phyloP scores from a whole-genome alignment of 371 early-diverging fungal genomes.

The Mycotypha africana region DNA sequence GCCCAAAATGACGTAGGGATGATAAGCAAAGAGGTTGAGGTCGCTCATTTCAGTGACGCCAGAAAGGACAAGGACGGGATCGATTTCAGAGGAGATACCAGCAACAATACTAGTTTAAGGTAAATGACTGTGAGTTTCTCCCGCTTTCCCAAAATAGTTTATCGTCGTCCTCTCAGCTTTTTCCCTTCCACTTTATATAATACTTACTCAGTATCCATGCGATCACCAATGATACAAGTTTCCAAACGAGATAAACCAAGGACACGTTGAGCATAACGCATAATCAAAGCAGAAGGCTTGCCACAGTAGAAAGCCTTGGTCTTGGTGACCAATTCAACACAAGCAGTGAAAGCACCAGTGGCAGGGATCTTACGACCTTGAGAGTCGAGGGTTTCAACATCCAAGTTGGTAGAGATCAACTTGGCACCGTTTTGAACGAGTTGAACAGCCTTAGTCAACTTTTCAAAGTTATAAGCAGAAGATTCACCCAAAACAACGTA shows the following conservation, averaged over 20 bases:
- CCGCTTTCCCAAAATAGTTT: too few species aligned
- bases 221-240: slow-evolving; percentile 67
- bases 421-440: slow-evolving; percentile 55
- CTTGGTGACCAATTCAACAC: slow-evolving; percentile 57
- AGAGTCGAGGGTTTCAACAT: slow-evolving; percentile 56
- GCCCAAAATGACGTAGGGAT: slow-evolving; percentile 55
- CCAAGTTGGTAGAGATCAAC: slow-evolving; percentile 64
- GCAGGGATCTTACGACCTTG: slow-evolving; percentile 53
- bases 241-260: slow-evolving; percentile 53
- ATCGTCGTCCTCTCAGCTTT: too few species aligned
- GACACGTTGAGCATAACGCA: slow-evolving; percentile 59
- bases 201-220: slow-evolving; percentile 62
- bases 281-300: slow-evolving; percentile 63
- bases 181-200: too few species aligned
- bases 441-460: slow-evolving; percentile 56
- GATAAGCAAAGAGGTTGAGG: slow-evolving; percentile 49
- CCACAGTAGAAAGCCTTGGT: slow-evolving; percentile 67
- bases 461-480: slow-evolving; percentile 56
- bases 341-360: slow-evolving; percentile 57
- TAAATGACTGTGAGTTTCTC: too few species aligned
- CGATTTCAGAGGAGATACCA: slow-evolving; percentile 56
- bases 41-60: slow-evolving; percentile 56
- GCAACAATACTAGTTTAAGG: slow-evolving; percentile 36
- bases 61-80: slow-evolving; percentile 59
- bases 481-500: slow-evolving; percentile 66